A percentile compares a stretch with the other conserved stretches of the same genome.
Evolutionary conservation across 139 green algal genomes (phyloP).

Genomic region (Chlamydomonas schloesseri): DNA sequence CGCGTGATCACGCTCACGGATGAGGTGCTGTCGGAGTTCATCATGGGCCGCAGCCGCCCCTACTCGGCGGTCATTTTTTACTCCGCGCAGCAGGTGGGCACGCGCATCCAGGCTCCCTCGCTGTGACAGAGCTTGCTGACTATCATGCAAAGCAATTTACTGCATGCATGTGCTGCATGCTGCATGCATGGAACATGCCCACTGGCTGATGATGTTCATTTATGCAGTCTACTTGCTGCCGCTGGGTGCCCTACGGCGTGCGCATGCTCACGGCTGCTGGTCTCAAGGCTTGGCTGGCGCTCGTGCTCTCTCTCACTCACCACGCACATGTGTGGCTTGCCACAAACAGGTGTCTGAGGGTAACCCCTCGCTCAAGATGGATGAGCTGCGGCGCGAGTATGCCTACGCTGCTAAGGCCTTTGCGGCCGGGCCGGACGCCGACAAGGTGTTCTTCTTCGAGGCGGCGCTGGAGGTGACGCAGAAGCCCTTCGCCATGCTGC

Average conservation of each 20-base stretch:
- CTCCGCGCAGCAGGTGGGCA: slow-evolving; percentile 27
- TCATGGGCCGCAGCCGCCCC: background rate
- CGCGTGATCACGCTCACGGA: slow-evolving; percentile 11
- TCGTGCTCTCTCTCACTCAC: no score
- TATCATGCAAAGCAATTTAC: no score
- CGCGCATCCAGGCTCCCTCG: background rate
- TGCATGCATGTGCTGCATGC: no score
- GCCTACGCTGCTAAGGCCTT: slow-evolving; percentile 48
- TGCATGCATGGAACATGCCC: no score
- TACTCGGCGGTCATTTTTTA: slow-evolving; percentile 54
- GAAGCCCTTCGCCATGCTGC: slow-evolving; percentile 66
- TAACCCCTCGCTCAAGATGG: slow-evolving; percentile 30
- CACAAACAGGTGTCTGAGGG: background rate
- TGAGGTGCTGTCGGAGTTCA: background rate
- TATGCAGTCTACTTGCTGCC: no score
- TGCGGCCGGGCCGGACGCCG: background rate
- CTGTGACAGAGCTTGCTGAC: no score
- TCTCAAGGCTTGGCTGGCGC: no score
- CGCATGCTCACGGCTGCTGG: no score
- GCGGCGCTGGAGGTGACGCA: slow-evolving; percentile 61
- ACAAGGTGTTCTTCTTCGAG: slow-evolving; percentile 74
- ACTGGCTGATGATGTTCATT: no score
- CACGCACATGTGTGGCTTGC: no score
- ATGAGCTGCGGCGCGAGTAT: slow-evolving; percentile 41
- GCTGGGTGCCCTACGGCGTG: no score